Percentiles rank a stretch among this genome's conserved stretches.
These are phyloP conservation scores for Mycena kentingensis DNA, from an alignment of 768 basidiomycete genomes.

Conservation along the genomic window DNA sequence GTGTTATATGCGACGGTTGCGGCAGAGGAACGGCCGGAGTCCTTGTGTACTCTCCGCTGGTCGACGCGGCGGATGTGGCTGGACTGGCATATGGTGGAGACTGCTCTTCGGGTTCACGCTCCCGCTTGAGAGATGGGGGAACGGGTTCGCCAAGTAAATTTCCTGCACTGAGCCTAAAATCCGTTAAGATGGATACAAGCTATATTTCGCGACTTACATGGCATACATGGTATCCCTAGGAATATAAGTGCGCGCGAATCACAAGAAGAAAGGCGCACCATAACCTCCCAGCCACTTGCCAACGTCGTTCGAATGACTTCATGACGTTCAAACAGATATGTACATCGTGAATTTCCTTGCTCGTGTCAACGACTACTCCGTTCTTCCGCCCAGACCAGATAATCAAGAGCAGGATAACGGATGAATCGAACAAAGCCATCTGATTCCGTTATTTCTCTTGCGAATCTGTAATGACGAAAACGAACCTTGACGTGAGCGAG, in stretches of 20 bases:
- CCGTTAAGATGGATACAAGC: too few species aligned
- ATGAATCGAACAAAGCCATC: conserved; percentile 51
- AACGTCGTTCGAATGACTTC: conserved; percentile 28
- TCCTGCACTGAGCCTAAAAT: conserved; percentile 52
- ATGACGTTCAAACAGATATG: conserved; percentile 49
- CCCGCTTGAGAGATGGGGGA: conserved; percentile 16
- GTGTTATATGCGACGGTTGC: neutral
- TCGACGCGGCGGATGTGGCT: neutral
- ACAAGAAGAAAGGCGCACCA: conserved; percentile 35
- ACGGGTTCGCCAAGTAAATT: conserved; percentile 39
- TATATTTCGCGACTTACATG: too few species aligned
- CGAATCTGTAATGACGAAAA: too few species aligned
- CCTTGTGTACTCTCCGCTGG: neutral
- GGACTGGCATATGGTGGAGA: neutral
- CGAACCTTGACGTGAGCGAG: conserved; percentile 19
- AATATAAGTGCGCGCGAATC: neutral
- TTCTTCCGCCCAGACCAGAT: conserved; percentile 55
- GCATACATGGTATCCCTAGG: conserved; percentile 53
- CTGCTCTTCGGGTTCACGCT: conserved; percentile 7
- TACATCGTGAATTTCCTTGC: conserved; percentile 55
- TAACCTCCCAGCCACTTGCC: conserved; percentile 50
- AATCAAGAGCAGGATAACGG: conserved; percentile 56
- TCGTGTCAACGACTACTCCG: conserved; percentile 42
- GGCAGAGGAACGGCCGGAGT: neutral
- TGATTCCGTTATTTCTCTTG: too few species aligned